These are phyloP conservation scores for Canna indica DNA, from an alignment of 176 grass and related monocot genomes.

Conservation along the genomic window DNA sequence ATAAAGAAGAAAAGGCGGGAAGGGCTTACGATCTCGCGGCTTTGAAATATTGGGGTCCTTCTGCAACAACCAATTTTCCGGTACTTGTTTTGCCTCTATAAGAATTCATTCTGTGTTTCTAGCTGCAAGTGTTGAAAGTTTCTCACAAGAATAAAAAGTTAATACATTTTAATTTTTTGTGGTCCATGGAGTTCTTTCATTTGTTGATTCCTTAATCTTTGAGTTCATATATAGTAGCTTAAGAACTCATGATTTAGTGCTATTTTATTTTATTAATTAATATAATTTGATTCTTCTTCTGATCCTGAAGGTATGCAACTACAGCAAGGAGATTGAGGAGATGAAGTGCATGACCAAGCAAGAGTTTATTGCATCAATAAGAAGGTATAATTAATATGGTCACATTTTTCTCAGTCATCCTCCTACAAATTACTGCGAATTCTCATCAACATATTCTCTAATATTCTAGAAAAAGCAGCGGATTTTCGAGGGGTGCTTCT, in stretches of 20 bases:
- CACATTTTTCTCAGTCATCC: constrained; percentile 11
- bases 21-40: constrained; percentile 85
- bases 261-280: not conserved
- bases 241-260: too few species aligned
- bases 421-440: too few species aligned
- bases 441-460: too few species aligned
- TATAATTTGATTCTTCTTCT: not conserved
- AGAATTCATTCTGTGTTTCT: not conserved
- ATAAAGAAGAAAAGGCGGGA: constrained; percentile 83
- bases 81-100: constrained; percentile 17
- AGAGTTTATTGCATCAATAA: constrained; percentile 69
- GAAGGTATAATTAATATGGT: constrained; percentile 40
- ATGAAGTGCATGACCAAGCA: constrained; percentile 75
- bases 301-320: constrained; percentile 47
- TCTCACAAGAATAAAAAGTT: too few species aligned
- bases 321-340: constrained; percentile 59
- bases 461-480: constrained; percentile 67
- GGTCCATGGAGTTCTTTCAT: too few species aligned
- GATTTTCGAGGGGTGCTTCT: constrained; percentile 88
- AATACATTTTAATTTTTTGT: too few species aligned
- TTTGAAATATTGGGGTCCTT: constrained; percentile 82
- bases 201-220: too few species aligned
- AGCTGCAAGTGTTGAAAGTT: too few species aligned
- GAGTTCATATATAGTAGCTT: too few species aligned
- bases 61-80: constrained; percentile 65